Percentiles rank a stretch among this genome's conserved stretches.
These are phyloP conservation scores for Phytophthora fragariae DNA, from an alignment of 352 stramenopile species.

Conservation along the genomic window DNA sequence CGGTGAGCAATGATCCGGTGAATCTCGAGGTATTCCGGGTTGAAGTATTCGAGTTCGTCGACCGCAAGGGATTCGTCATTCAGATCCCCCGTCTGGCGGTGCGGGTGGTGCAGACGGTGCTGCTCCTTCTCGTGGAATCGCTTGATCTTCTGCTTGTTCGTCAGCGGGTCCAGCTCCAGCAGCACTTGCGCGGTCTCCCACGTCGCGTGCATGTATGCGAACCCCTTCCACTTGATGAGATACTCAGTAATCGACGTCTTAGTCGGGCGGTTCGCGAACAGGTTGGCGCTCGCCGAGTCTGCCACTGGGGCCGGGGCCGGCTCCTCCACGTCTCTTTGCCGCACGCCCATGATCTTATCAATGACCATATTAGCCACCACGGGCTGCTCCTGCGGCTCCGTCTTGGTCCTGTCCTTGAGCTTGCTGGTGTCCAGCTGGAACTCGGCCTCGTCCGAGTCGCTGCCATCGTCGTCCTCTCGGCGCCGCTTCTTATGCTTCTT, in stretches of 20 bases:
- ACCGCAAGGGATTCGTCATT: constrained; percentile 48
- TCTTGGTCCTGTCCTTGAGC: constrained; percentile 38
- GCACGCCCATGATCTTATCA: constrained; percentile 89
- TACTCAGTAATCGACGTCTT: constrained; percentile 73
- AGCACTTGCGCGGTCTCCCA: constrained; percentile 85
- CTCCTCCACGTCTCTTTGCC: constrained; percentile 55
- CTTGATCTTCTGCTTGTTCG: constrained; percentile 90
- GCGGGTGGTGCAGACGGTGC: constrained; percentile 52
- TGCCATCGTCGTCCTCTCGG: constrained; percentile 38
- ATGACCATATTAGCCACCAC: constrained; percentile 74
- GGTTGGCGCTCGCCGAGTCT: constrained; percentile 46
- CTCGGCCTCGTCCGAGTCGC: constrained; percentile 60
- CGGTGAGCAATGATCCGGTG: constrained; percentile 87
- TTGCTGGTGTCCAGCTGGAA: constrained; percentile 43
- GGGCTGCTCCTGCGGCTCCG: constrained; percentile 7
- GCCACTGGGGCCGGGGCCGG: constrained; percentile 14
- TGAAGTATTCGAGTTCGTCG: constrained; percentile 88
- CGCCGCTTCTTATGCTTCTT: constrained; percentile 35
- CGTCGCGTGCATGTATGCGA: constrained; percentile 90
- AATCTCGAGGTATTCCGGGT: constrained; percentile 91
- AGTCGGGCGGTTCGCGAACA: constrained; percentile 49
- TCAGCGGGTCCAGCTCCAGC: constrained; percentile 78
- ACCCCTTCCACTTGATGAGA: constrained; percentile 92
- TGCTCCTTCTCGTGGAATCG: constrained; percentile 88
- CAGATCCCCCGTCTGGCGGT: constrained; percentile 44